phyloP scores from a whole-genome alignment of 306 rosid species.

The Ormosia semicastrata region DNA sequence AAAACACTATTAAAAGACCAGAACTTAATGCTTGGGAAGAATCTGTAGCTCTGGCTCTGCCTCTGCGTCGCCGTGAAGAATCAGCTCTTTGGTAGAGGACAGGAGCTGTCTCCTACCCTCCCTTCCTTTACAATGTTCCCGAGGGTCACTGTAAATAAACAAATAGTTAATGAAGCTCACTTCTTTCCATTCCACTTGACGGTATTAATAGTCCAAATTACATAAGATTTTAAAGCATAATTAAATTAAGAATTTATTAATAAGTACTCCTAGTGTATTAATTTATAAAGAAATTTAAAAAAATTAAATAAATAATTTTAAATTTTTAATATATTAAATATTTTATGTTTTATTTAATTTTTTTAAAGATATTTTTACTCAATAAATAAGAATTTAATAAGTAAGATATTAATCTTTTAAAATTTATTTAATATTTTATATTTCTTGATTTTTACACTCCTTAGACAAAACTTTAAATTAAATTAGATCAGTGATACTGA shows the following conservation, averaged over 20 bases:
- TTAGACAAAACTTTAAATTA: background rate
- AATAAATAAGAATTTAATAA: too few species aligned
- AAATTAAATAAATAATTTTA: too few species aligned
- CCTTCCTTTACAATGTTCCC: slow-evolving; percentile 13
- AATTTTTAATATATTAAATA: too few species aligned
- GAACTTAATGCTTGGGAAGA: slow-evolving; percentile 22
- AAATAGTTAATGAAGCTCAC: background rate
- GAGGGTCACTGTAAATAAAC: slow-evolving; percentile 13
- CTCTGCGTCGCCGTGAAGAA: slow-evolving; percentile 46
- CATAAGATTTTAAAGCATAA: background rate
- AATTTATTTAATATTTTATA: too few species aligned
- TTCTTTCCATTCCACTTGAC: background rate
- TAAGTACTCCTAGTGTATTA: too few species aligned
- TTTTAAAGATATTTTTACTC: too few species aligned
- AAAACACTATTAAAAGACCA: background rate
- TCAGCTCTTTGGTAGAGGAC: slow-evolving; percentile 25
- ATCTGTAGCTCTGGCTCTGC: slow-evolving; percentile 17
- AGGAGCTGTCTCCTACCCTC: slow-evolving; percentile 24
- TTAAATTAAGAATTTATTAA: too few species aligned
- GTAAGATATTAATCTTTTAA: too few species aligned
- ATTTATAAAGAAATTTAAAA: too few species aligned
- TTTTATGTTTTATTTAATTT: too few species aligned
- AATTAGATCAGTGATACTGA: background rate
- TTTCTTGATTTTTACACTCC: too few species aligned
- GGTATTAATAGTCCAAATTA: background rate